phyloP scores from a whole-genome alignment of 2,329 filamentous ascomycete genomes.

The Pseudonectria buxi region DNA sequence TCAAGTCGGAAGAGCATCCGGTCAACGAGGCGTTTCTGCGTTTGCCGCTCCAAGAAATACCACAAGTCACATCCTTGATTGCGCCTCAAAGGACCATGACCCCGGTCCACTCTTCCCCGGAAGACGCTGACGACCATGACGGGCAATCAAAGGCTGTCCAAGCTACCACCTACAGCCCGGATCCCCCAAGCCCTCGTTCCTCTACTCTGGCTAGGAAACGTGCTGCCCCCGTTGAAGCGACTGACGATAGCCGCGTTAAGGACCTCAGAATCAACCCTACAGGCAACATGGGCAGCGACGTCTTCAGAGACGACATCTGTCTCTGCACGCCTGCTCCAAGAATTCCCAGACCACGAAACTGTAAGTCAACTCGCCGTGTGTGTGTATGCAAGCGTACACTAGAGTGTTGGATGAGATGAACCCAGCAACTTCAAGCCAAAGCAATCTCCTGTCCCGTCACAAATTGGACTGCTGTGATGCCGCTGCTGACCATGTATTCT shows the following conservation, averaged over 20 bases:
- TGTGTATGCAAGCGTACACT: too few relatives aligned
- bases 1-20: slow-evolving; percentile 5
- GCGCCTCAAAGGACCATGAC: slow-evolving; percentile 19
- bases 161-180: slow-evolving; percentile 13
- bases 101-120: slow-evolving; percentile 17
- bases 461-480: background rate
- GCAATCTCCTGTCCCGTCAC: background rate
- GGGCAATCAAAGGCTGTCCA: too few relatives aligned
- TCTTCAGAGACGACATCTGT: slow-evolving; percentile 42
- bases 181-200: slow-evolving; percentile 21
- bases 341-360: slow-evolving; percentile 52
- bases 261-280: slow-evolving; percentile 23
- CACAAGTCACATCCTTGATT: slow-evolving; percentile 23
- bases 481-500: slow-evolving; percentile 16
- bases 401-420: too few relatives aligned
- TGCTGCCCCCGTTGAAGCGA: slow-evolving; percentile 38
- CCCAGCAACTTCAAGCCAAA: too few relatives aligned
- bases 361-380: slow-evolving; percentile 41
- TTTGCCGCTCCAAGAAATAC: slow-evolving; percentile 20
- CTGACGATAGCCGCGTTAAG: slow-evolving; percentile 34
- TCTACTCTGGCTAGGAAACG: slow-evolving; percentile 33
- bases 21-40: slow-evolving; percentile 7
- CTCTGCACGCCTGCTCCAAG: slow-evolving; percentile 51
- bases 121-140: slow-evolving; percentile 17
- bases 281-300: slow-evolving; percentile 23